Conservation (phyloP, 1,284 basidiomycete genomes). For the Coniophora puteana region DNA sequence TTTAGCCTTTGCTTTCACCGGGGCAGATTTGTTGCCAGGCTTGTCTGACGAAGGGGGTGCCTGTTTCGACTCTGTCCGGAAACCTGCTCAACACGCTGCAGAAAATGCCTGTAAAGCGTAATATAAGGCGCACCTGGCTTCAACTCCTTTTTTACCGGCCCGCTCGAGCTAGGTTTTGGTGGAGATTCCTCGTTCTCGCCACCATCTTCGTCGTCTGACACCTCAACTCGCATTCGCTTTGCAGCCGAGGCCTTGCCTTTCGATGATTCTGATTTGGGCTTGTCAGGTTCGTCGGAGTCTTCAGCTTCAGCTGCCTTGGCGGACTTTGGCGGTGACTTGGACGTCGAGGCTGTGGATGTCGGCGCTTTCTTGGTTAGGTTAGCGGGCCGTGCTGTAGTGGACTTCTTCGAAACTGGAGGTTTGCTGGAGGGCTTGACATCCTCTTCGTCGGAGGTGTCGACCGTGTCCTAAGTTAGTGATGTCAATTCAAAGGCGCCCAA, state of each 20-base stretch:
- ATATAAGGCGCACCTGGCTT: not conserved
- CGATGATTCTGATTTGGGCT: slow-evolving; percentile 11
- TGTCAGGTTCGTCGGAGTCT: not conserved
- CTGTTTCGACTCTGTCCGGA: slow-evolving; percentile 1
- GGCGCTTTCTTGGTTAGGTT: not conserved
- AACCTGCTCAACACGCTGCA: not conserved
- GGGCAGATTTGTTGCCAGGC: too few species aligned
- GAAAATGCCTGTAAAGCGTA: not conserved
- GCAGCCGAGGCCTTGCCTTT: slow-evolving; percentile 4
- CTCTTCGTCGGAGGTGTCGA: slow-evolving; percentile 9
- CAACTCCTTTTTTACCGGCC: slow-evolving; percentile 6
- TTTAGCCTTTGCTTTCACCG: slow-evolving; percentile 2
- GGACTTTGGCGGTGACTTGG: not conserved
- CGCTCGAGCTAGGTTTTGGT: not conserved
- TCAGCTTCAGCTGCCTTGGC: slow-evolving; percentile 6
- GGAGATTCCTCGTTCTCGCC: too few species aligned
- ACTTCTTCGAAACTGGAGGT: slow-evolving; percentile 12
- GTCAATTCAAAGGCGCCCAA: too few species aligned
- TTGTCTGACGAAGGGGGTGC: too few species aligned
- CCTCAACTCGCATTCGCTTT: too few species aligned
- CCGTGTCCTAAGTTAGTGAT: slow-evolving; percentile 8
- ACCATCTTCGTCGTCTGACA: too few species aligned
- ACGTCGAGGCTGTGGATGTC: not conserved
- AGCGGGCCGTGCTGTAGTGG: slow-evolving; percentile 3
- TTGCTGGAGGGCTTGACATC: slow-evolving; percentile 2